Percentiles rank a stretch among this genome's conserved stretches.
Conservation (phyloP, 2,329 filamentous ascomycete species). For the Ophiostoma montium region DNA sequence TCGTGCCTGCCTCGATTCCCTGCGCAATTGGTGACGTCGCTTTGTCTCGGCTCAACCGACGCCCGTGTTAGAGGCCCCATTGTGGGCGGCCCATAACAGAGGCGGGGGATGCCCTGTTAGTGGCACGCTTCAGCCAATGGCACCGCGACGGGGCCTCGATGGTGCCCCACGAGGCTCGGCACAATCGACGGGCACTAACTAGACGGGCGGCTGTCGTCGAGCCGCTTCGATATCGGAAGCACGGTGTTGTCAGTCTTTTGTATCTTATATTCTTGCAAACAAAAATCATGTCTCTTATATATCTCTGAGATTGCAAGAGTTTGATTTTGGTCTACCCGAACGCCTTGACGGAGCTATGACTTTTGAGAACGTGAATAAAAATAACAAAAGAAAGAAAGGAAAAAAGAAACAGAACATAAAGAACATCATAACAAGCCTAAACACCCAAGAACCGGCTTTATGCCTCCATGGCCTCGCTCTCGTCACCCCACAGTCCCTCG, state of each 20-base stretch:
- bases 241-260: not conserved
- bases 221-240: not conserved
- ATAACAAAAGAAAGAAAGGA: not conserved
- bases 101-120: not conserved
- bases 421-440: not conserved
- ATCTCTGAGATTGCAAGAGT: not conserved
- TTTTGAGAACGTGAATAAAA: not conserved
- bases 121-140: conserved; percentile 1
- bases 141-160: not conserved
- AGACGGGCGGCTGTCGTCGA: not conserved
- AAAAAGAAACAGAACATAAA: not conserved
- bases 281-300: not conserved
- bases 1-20: conserved; percentile 6
- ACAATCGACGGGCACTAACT: conserved; percentile 1
- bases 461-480: conserved; percentile 35
- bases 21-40: conserved; percentile 11
- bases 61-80: not conserved
- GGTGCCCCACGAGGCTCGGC: conserved; percentile 1
- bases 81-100: not conserved
- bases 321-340: conserved; percentile 7
- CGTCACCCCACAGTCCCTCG: conserved; percentile 79
- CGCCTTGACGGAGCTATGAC: conserved; percentile 3
- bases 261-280: not conserved
- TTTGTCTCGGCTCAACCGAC: conserved; percentile 17
- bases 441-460: too few species aligned